phyloP scores from a whole-genome alignment of 371 early-diverging fungal genomes.

The Mucor velutinosus region DNA sequence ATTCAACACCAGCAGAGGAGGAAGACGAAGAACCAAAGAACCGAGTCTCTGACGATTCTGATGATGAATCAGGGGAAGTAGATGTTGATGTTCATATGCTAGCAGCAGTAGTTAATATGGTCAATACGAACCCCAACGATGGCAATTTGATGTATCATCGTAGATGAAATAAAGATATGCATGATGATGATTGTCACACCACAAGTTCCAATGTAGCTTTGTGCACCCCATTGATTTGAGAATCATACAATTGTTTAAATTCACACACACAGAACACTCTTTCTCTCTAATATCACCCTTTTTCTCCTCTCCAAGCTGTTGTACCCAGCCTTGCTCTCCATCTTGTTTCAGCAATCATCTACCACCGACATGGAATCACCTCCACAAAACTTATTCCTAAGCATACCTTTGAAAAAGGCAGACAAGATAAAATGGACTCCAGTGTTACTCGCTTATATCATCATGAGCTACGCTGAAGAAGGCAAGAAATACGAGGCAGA shows the following conservation, averaged over 20 bases:
- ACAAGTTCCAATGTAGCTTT: not conserved
- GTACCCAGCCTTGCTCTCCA: slow-evolving; percentile 14
- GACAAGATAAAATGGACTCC: slow-evolving; percentile 32
- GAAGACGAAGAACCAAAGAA: not conserved
- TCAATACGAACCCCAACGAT: slow-evolving; percentile 6
- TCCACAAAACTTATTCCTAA: slow-evolving; percentile 11
- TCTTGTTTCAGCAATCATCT: slow-evolving; percentile 7
- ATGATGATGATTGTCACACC: slow-evolving; percentile 2
- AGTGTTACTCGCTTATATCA: slow-evolving; percentile 39
- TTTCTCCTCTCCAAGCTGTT: slow-evolving; percentile 6
- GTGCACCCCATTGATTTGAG: not conserved
- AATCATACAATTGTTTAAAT: not conserved
- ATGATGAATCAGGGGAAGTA: not conserved
- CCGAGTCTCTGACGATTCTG: not conserved
- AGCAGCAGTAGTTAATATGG: slow-evolving; percentile 21
- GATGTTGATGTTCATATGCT: slow-evolving; percentile 14
- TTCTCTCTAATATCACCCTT: not conserved
- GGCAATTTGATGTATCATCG: not conserved
- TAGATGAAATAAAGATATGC: not conserved
- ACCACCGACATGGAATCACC: slow-evolving; percentile 6
- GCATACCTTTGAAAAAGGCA: slow-evolving; percentile 22
- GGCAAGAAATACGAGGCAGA: slow-evolving; percentile 36
- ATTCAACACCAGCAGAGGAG: slow-evolving; percentile 3
- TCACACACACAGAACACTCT: not conserved
- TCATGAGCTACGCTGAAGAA: slow-evolving; percentile 43